phyloP scores from a whole-genome alignment of 2,329 filamentous ascomycete genomes.

The Aspergillus sojae region DNA sequence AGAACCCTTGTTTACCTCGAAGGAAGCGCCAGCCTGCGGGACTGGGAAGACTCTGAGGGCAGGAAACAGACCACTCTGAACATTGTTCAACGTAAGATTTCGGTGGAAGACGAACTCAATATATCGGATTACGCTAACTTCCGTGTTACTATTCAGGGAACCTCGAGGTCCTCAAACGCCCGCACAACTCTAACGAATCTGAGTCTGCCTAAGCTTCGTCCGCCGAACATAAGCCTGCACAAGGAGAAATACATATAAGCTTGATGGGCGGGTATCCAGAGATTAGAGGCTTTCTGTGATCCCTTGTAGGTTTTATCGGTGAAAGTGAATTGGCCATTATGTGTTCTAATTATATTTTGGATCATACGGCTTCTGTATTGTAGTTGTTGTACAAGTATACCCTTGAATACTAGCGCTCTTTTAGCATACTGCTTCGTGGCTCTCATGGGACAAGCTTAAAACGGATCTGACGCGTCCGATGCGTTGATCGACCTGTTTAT shows the following conservation, averaged over 20 bases:
- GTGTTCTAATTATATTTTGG: constrained; percentile 4
- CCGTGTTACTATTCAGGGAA: constrained; percentile 24
- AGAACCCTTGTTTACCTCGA: constrained; percentile 83
- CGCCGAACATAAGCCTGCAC: background rate
- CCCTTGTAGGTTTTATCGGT: constrained; percentile 1
- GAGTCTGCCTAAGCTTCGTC: constrained; percentile 15
- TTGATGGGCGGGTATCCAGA: background rate
- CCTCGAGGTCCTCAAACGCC: constrained; percentile 40
- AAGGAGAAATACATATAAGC: background rate
- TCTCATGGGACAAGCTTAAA: background rate
- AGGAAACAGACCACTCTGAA: constrained; percentile 64
- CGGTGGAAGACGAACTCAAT: background rate
- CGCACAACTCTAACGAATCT: constrained; percentile 14
- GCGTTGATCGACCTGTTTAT: background rate
- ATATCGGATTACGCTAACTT: constrained; percentile 1
- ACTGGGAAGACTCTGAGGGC: constrained; percentile 71
- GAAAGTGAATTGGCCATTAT: constrained; percentile 1
- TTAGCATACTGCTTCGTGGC: background rate
- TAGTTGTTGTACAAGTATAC: constrained; percentile 33
- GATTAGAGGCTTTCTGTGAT: background rate
- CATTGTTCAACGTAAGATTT: constrained; percentile 74
- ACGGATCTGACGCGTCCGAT: background rate
- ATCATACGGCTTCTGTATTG: constrained; percentile 21
- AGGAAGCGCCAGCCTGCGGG: constrained; percentile 72
- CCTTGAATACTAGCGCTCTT: constrained; percentile 25